Evolutionary conservation across 108 stramenopile genomes (phyloP), one percentile per base, ranked within the genome.

Genomic region (Fragilariopsis cylindrus): DNA sequence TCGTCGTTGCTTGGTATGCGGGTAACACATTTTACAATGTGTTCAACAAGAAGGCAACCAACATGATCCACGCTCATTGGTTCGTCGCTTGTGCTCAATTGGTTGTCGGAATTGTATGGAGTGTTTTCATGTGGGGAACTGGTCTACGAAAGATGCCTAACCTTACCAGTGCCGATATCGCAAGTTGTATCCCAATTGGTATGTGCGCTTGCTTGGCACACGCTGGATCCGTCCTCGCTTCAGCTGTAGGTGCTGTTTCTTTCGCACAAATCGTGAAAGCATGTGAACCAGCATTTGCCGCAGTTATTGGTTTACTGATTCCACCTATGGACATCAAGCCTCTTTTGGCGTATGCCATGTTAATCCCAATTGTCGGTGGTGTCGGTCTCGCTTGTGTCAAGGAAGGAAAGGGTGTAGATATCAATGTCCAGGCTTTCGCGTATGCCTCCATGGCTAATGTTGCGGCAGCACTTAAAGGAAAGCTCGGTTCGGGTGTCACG

Each of bases 211-310:
- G 81, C 62, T 60, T 91, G 16, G 85, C 86, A 47, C 92, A 93
- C 72, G 85, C 84, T 76, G 92, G 92, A 58, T 87, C 90, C 55
- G 92, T 93, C 44, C 83, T 93, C 70, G 90, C 92, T 73, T 92
- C 97, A 64, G 95, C 94, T 71, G 97, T 96, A 44, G 98, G 97
- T 13, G 95, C 96, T 64, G 98, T 98, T 39, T 92, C 91, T 73
- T 98, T 98, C 76, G 93, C 96, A 39, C 98, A 98, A 76, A 97
- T 98, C 74, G 97, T 98, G 66, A 98, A 98, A 84, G 98, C 98
- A 30, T 91, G 92, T 73, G 98, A 98, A 82, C 98, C 98, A 15
- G 93, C 92, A 56, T 97, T 98, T 78, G 95, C 97, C 43, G 98
- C 97, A 8, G 79, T 89, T 15, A 81, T 98, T 48, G 96, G 96